A percentile compares a stretch with the other conserved stretches of the same genome.
Evolutionary conservation across 73 alveolate genomes (phyloP).

Genomic region (Tetrahymena elliotti): DNA sequence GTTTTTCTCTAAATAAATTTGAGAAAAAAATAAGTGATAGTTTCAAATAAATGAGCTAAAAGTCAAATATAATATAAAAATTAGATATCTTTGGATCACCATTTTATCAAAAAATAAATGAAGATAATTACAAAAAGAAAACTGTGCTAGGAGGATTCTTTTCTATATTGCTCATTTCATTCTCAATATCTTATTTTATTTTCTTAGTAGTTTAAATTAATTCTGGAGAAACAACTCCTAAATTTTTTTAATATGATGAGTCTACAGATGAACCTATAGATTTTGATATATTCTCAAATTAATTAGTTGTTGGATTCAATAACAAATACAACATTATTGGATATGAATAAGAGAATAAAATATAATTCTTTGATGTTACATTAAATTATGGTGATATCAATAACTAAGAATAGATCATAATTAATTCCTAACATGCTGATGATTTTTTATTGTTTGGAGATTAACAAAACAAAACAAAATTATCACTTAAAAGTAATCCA

Average conservation of each 20-base stretch:
- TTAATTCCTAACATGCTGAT: not conserved
- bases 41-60: not conserved
- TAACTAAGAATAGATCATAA: too few species aligned
- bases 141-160: not conserved
- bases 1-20: too few species aligned
- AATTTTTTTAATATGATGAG: not conserved
- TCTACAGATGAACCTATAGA: not conserved
- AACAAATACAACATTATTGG: too few species aligned
- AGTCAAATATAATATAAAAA: not conserved
- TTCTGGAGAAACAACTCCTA: not conserved
- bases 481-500: not conserved
- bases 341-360: not conserved
- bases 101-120: too few species aligned
- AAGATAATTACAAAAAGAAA: not conserved
- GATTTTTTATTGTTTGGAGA: not conserved
- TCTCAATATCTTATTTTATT: not conserved
- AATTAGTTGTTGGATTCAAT: too few species aligned
- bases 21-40: too few species aligned
- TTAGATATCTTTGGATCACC: not conserved
- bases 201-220: too few species aligned
- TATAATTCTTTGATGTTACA: not conserved
- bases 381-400: too few species aligned
- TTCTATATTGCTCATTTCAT: not conserved
- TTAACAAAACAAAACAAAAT: too few species aligned
- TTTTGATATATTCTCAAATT: not conserved